A percentile compares a stretch with the other conserved stretches of the same genome.
phyloP scores from a whole-genome alignment of 106 monocot species.

The Phalaenopsis equestris region DNA sequence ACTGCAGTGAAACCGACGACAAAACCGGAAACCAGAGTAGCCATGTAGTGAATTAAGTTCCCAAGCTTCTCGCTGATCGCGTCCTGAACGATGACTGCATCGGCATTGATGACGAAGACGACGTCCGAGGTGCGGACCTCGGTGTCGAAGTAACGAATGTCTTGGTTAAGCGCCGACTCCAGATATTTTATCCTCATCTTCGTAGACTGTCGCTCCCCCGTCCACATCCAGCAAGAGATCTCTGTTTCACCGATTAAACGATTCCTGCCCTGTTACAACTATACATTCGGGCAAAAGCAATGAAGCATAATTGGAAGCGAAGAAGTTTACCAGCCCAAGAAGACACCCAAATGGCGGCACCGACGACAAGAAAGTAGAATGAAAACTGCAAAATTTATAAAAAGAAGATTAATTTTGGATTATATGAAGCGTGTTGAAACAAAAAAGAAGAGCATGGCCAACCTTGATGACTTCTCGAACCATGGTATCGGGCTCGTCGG shows the following conservation, averaged over 20 bases:
- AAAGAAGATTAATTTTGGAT: background rate
- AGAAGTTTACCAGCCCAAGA: constrained; percentile 59
- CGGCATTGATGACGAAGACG: constrained; percentile 83
- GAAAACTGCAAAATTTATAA: constrained; percentile 35
- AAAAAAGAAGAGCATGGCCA: background rate
- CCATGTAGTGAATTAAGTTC: constrained; percentile 80
- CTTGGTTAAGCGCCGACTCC: constrained; percentile 73
- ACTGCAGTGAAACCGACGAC: constrained; percentile 77
- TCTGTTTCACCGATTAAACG: constrained; percentile 25
- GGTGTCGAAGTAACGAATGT: constrained; percentile 87
- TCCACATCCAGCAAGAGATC: constrained; percentile 99
- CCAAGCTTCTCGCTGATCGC: constrained; percentile 98
- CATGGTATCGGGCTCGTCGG: constrained; percentile 69
- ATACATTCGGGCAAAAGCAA: background rate
- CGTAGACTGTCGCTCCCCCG: constrained; percentile 85
- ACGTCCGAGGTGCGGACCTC: constrained; percentile 85
- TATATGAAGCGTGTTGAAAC: background rate
- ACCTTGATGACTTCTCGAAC: constrained; percentile 84
- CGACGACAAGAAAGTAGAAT: constrained; percentile 69
- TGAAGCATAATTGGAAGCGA: background rate
- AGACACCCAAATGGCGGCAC: constrained; percentile 70
- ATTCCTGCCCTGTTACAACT: background rate
- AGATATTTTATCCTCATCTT: constrained; percentile 84
- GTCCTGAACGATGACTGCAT: constrained; percentile 81
- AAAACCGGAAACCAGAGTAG: constrained; percentile 80